Conservation (phyloP, 1,284 basidiomycete genomes). For the Gomphus bonarii region DNA sequence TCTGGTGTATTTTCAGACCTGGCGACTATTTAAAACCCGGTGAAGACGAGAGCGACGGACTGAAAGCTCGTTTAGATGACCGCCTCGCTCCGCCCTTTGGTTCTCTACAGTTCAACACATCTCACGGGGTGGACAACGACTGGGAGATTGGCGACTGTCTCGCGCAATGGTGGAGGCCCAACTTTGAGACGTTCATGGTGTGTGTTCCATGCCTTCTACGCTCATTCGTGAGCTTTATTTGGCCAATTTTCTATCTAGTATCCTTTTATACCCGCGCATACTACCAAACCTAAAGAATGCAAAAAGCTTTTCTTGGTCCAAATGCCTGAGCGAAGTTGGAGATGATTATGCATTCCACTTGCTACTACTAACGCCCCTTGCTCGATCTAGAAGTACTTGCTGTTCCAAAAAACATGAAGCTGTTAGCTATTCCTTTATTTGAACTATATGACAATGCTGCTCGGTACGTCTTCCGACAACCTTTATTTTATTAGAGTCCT, state of each 20-base stretch:
- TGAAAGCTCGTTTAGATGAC: conserved; percentile 81
- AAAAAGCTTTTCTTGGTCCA: conserved; percentile 95
- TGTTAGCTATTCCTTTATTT: conserved; percentile 90
- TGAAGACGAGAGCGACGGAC: conserved; percentile 85
- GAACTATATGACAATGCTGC: conserved; percentile 97
- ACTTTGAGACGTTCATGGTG: conserved; percentile 98
- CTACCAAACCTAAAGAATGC: conserved; percentile 96
- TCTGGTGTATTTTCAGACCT: conserved; percentile 42
- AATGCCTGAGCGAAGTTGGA: conserved; percentile 81
- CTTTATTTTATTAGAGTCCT: background rate
- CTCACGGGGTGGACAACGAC: conserved; percentile 70
- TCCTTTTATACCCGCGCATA: conserved; percentile 93
- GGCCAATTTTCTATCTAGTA: conserved; percentile 46
- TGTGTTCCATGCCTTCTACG: conserved; percentile 22
- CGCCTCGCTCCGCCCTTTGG: conserved; percentile 70
- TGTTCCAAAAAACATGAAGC: conserved; percentile 98
- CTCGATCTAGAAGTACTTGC: conserved; percentile 73
- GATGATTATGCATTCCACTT: background rate
- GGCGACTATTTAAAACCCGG: conserved; percentile 97
- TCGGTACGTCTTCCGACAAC: conserved; percentile 35
- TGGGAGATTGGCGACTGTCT: conserved; percentile 96
- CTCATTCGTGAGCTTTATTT: conserved; percentile 2
- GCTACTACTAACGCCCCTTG: background rate
- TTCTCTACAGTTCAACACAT: conserved; percentile 56
- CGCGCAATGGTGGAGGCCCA: conserved; percentile 95